phyloP scores from a whole-genome alignment of 139 green algal species.

The Marvania coccoides region DNA sequence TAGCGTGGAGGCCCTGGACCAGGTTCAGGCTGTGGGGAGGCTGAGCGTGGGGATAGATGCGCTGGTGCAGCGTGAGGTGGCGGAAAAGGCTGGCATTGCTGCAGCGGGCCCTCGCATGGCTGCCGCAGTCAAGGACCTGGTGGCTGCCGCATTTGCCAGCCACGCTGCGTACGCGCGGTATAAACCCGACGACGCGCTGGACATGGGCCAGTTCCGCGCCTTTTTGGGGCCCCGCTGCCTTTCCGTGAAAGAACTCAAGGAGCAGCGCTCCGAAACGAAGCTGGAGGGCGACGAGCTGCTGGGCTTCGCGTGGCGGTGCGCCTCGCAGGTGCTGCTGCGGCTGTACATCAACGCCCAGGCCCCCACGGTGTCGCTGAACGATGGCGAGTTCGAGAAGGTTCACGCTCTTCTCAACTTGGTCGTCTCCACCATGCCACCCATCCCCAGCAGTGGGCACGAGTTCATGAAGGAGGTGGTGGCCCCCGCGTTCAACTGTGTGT shows the following conservation, averaged over 20 bases:
- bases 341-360: background rate
- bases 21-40: no score
- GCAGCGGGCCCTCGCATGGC: no score
- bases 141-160: no score
- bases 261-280: no score
- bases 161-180: no score
- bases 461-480: background rate
- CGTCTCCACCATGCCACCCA: constrained; percentile 4
- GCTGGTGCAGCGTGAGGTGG: no score
- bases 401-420: background rate
- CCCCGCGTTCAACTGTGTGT: background rate
- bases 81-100: no score
- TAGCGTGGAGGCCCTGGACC: no score
- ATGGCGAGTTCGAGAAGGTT: background rate
- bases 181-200: background rate
- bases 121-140: no score
- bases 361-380: background rate
- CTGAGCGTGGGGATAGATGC: no score
- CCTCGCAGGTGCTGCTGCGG: background rate
- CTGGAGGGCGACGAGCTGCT: background rate
- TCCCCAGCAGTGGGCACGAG: background rate
- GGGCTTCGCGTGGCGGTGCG: background rate
- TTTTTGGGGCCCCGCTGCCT: background rate
- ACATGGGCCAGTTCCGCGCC: background rate
- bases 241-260: no score